phyloP scores from a whole-genome alignment of 139 green algal genomes.

The Chlorella sp. region DNA sequence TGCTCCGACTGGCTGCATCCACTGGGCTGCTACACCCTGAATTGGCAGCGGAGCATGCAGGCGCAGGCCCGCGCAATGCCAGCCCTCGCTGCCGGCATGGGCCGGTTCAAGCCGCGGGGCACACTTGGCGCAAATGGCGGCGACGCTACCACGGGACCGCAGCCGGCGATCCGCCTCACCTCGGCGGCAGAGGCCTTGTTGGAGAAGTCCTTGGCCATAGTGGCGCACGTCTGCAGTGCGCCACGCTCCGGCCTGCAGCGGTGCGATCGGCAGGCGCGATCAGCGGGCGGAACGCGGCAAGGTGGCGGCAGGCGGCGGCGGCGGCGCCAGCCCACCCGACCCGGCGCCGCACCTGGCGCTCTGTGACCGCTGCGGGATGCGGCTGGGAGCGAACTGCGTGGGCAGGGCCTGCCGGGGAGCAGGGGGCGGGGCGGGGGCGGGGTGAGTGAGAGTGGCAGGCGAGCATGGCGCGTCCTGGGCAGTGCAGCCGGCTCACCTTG shows the following conservation, averaged over 20 bases:
- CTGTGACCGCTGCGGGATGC: conserved; percentile 11
- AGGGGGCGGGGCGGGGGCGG: background rate
- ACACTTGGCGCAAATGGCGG: too few species aligned
- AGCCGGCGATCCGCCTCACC: background rate
- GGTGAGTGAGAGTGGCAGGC: background rate
- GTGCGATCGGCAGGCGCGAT: background rate
- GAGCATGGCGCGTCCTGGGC: background rate
- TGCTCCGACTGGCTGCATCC: too few species aligned
- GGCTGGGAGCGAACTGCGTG: conserved; percentile 4
- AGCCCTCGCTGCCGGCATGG: too few species aligned
- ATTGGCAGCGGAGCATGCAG: too few species aligned
- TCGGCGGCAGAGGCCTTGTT: conserved; percentile 20
- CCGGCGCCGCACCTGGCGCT: conserved; percentile 4
- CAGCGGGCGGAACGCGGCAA: background rate
- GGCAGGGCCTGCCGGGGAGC: conserved; percentile 10
- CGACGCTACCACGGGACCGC: too few species aligned
- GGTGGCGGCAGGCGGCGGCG: conserved; percentile 11
- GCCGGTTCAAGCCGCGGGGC: too few species aligned
- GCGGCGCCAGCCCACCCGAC: background rate
- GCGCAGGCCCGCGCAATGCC: too few species aligned
- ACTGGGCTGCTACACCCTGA: too few species aligned
- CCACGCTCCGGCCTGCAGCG: conserved; percentile 27
- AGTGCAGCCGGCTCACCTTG: background rate
- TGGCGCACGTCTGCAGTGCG: conserved; percentile 27
- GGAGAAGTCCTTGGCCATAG: conserved; percentile 19